These are phyloP conservation scores for Trichophyton verrucosum DNA, from an alignment of 2,329 filamentous ascomycete species.

Conservation along the genomic window DNA sequence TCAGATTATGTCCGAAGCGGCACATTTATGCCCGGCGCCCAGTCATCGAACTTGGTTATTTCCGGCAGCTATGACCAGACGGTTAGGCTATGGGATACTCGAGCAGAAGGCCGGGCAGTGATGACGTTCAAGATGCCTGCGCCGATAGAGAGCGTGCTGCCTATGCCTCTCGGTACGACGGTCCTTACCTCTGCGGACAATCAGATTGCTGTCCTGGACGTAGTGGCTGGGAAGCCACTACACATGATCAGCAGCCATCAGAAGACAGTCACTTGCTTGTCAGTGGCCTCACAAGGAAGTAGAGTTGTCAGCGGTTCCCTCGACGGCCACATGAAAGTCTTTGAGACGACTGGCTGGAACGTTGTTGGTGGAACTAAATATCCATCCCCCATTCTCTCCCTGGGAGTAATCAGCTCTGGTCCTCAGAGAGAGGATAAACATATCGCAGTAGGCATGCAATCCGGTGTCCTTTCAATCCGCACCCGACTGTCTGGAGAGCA, in stretches of 20 bases:
- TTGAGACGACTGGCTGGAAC: conserved; percentile 89
- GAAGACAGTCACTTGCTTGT: conserved; percentile 87
- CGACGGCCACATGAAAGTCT: conserved; percentile 94
- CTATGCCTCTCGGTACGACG: conserved; percentile 75
- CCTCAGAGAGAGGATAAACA: conserved; percentile 69
- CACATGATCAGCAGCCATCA: conserved; percentile 88
- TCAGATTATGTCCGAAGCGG: conserved; percentile 84
- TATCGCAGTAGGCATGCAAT: conserved; percentile 87
- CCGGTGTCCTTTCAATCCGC: conserved; percentile 77
- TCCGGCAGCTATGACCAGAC: conserved; percentile 93
- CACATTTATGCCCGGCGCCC: conserved; percentile 61
- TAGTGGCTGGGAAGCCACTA: conserved; percentile 79
- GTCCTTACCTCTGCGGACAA: conserved; percentile 75
- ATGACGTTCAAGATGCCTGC: conserved; percentile 95
- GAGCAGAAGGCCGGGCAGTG: conserved; percentile 55
- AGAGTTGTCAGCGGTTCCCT: conserved; percentile 78
- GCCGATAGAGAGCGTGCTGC: conserved; percentile 75
- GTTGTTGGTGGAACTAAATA: conserved; percentile 94
- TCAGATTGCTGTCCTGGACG: conserved; percentile 78
- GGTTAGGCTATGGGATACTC: conserved; percentile 84
- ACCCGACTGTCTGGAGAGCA: conserved; percentile 78
- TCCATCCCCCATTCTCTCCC: conserved; percentile 73
- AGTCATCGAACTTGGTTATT: conserved; percentile 58
- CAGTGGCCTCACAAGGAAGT: conserved; percentile 65
- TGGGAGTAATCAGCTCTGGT: conserved; percentile 62